Percentiles rank a stretch among this genome's conserved stretches.
phyloP scores from a whole-genome alignment of 1,139 yeast species.

The Magnusiomyces suaveolens region DNA sequence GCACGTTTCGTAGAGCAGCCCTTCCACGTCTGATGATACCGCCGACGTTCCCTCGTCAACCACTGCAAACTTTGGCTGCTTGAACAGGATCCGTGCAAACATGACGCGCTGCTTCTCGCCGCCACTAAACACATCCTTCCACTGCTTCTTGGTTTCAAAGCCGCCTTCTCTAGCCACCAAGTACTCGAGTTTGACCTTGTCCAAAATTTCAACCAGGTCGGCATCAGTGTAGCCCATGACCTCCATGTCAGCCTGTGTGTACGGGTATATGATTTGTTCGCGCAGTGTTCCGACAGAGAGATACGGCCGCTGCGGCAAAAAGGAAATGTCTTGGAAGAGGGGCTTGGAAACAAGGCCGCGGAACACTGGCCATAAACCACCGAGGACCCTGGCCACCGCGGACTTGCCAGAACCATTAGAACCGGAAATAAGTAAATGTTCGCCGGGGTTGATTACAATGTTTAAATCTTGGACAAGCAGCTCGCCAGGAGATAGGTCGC shows the following conservation, averaged over 20 bases:
- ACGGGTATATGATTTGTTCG: conserved; percentile 82
- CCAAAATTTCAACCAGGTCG: conserved; percentile 56
- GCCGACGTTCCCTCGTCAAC: conserved; percentile 93
- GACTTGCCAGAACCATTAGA: conserved; percentile 88
- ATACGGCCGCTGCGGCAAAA: conserved; percentile 76
- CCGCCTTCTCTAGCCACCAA: conserved; percentile 55
- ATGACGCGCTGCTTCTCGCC: conserved; percentile 91
- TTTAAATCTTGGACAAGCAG: conserved; percentile 49
- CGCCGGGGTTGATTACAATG: conserved; percentile 55
- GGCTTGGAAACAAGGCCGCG: conserved; percentile 77
- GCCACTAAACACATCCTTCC: conserved; percentile 90
- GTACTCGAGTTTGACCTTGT: conserved; percentile 73
- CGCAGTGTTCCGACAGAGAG: conserved; percentile 70
- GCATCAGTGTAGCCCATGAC: conserved; percentile 62
- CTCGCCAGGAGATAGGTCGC: conserved; percentile 32
- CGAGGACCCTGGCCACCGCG: conserved; percentile 71
- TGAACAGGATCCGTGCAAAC: conserved; percentile 79
- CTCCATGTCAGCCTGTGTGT: conserved; percentile 68
- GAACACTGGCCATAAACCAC: conserved; percentile 89
- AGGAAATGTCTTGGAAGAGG: conserved; percentile 57
- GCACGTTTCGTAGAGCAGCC: conserved; percentile 68
- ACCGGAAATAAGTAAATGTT: conserved; percentile 72
- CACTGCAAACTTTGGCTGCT: conserved; percentile 71
- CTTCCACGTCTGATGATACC: conserved; percentile 86
- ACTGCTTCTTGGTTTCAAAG: conserved; percentile 56